A percentile compares a stretch with the other conserved stretches of the same genome.
phyloP scores from a whole-genome alignment of 768 basidiomycete genomes.

The Gautieria morchelliformis region DNA sequence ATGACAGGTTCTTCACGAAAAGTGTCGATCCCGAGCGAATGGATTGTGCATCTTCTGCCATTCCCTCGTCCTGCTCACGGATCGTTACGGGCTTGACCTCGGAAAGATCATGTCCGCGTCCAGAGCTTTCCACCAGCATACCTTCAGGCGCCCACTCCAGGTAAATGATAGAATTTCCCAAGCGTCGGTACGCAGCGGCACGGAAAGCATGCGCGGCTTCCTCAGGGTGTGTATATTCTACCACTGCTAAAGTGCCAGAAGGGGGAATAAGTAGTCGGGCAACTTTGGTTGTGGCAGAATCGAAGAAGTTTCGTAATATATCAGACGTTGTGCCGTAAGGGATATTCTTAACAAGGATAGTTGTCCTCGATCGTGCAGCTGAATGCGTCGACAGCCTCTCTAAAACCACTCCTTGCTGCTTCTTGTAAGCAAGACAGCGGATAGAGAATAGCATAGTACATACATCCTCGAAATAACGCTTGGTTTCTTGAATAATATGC shows the following conservation, averaged over 20 bases:
- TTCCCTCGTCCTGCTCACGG: slow-evolving; percentile 28
- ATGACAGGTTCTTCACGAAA: slow-evolving; percentile 93
- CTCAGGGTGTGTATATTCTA: slow-evolving; percentile 67
- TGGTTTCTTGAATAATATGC: slow-evolving; percentile 91
- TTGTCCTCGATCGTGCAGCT: slow-evolving; percentile 57
- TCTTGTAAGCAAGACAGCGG: slow-evolving; percentile 9
- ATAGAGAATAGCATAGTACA: slow-evolving; percentile 48
- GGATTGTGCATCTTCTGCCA: slow-evolving; percentile 20
- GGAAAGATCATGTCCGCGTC: slow-evolving; percentile 5
- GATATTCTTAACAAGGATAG: slow-evolving; percentile 92
- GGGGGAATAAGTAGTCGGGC: slow-evolving; percentile 75
- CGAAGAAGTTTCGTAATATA: slow-evolving; percentile 74
- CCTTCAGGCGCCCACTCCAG: slow-evolving; percentile 85
- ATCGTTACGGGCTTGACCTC: slow-evolving; percentile 30
- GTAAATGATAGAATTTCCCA: slow-evolving; percentile 87
- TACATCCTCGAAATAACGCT: slow-evolving; percentile 78
- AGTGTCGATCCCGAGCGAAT: slow-evolving; percentile 70
- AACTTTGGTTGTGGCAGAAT: slow-evolving; percentile 54
- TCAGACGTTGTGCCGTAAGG: slow-evolving; percentile 77
- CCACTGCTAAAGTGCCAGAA: slow-evolving; percentile 86
- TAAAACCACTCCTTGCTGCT: slow-evolving; percentile 23
- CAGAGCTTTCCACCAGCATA: slow-evolving; percentile 54
- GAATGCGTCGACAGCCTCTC: slow-evolving; percentile 18
- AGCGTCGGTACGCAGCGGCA: slow-evolving; percentile 74
- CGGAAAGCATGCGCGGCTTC: slow-evolving; percentile 72